Conservation (phyloP, 768 basidiomycete genomes). For the Hydnum rufescens region DNA sequence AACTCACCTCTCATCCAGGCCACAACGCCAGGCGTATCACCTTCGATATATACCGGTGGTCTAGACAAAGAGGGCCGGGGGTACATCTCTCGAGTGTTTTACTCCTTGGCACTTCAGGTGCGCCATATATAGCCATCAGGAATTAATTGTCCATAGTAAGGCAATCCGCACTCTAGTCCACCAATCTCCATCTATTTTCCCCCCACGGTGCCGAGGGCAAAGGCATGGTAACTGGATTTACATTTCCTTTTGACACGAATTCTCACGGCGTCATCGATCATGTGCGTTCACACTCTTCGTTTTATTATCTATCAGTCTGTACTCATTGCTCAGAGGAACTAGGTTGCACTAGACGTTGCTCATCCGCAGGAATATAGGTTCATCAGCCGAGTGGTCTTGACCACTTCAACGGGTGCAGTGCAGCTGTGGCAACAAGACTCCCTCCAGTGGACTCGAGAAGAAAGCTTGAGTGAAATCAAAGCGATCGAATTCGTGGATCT, state of each 20-base stretch:
- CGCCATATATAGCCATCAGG: conserved; percentile 13
- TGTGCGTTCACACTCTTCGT: conserved; percentile 22
- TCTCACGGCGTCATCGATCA: conserved; percentile 49
- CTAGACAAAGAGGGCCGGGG: conserved; percentile 29
- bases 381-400: conserved; percentile 29
- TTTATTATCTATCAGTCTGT: background rate
- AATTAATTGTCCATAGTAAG: background rate
- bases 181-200: conserved; percentile 32
- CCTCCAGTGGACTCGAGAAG: conserved; percentile 58
- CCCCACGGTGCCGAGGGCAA: conserved; percentile 27
- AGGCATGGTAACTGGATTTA: conserved; percentile 30
- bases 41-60: conserved; percentile 39
- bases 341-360: conserved; percentile 37
- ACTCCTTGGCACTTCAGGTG: conserved; percentile 39
- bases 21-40: conserved; percentile 23
- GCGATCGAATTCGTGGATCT: conserved; percentile 59
- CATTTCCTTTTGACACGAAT: conserved; percentile 44
- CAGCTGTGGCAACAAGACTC: conserved; percentile 51
- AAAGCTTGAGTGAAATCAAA: conserved; percentile 43
- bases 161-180: conserved; percentile 24
- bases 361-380: conserved; percentile 22
- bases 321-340: conserved; percentile 3
- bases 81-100: conserved; percentile 43
- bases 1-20: conserved; percentile 17
- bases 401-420: conserved; percentile 56